These are phyloP conservation scores for Corymbia citriodora DNA, from an alignment of 441 rosid species.

Conservation along the genomic window DNA sequence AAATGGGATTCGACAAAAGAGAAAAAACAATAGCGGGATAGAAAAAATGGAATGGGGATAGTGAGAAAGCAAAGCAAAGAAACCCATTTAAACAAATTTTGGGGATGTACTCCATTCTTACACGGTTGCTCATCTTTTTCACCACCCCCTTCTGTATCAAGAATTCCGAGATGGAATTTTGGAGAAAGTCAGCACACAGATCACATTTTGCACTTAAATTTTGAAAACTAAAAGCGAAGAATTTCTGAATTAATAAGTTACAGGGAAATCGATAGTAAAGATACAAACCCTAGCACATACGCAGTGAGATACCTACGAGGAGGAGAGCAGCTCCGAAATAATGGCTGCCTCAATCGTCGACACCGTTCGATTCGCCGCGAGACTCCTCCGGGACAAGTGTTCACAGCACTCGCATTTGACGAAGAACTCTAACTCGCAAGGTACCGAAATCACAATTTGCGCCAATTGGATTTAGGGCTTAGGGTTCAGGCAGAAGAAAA, in stretches of 20 bases:
- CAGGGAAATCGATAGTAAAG: rapidly evolving
- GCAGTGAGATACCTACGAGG: rapidly evolving
- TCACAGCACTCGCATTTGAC: rapidly evolving
- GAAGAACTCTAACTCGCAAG: background rate
- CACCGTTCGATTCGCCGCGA: rapidly evolving
- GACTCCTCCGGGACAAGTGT: background rate
- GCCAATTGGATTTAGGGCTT: too few species aligned
- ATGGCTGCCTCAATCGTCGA: rapidly evolving
- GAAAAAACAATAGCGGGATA: too few species aligned
- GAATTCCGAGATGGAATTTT: too few species aligned
- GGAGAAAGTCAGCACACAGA: rapidly evolving
- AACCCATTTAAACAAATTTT: too few species aligned
- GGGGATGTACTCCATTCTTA: too few species aligned
- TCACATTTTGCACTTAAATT: background rate
- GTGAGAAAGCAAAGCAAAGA: rapidly evolving
- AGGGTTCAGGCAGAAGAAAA: too few species aligned
- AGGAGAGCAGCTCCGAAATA: background rate
- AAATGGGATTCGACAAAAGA: rapidly evolving
- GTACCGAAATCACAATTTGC: too few species aligned
- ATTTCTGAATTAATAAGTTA: background rate
- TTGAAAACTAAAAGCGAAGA: background rate
- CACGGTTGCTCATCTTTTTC: too few species aligned
- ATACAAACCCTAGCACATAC: too few species aligned
- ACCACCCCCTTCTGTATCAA: too few species aligned
- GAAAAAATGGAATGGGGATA: too few species aligned